Base-by-base conservation (phyloP, 768 basidiomycete species). In the Crepidotus variabilis region DNA sequence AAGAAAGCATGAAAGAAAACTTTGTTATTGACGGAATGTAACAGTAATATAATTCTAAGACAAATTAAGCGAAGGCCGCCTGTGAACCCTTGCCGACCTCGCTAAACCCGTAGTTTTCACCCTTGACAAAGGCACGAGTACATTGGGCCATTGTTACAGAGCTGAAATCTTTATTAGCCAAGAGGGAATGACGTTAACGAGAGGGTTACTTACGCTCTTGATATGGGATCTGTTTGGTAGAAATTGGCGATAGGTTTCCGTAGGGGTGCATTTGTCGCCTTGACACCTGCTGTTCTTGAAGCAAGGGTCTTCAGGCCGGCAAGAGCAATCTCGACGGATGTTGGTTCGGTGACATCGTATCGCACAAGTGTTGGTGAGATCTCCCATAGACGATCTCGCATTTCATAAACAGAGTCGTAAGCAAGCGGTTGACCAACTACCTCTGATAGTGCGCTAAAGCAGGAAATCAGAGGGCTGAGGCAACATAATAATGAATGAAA, bases 141-240 rank as follows among this genome's bases (percentile, higher is more conserved):
- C 94, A 96, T 62, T 94, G 90, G 1, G 94, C 94, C 94, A 97
- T 97, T 34, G 94, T 95, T 34, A 92, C 89, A n/a, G 92, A 93
- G 47, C 90, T 92, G 62, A 48, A 51, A 58, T 24, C 50, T 39
- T 34, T 36, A 33, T 16, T 50, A 48, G 43, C 35, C 16, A 16
- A 8, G 35, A 8, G 16, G 8, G 9, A 16, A 36, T 36, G 35
- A 36, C 8, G 9, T 8, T 53, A 50, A 7, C 53, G 22, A 50
- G 43, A 50, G 28, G n/a, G n/a, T n/a, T 21, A 89, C 93, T 72
- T 64, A 94, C 84, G 92, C 91, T 79, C 95, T 79, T 46, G 93
- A 94, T 68, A 98, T 93, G 23, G 91, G 85, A 71, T 98, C 96
- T 9, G 96, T 98, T 73, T 93, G 87, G 74, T 98, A 99, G 74